Base-by-base conservation (phyloP, 164 flowering plant genomes). In the Malania oleifera region DNA sequence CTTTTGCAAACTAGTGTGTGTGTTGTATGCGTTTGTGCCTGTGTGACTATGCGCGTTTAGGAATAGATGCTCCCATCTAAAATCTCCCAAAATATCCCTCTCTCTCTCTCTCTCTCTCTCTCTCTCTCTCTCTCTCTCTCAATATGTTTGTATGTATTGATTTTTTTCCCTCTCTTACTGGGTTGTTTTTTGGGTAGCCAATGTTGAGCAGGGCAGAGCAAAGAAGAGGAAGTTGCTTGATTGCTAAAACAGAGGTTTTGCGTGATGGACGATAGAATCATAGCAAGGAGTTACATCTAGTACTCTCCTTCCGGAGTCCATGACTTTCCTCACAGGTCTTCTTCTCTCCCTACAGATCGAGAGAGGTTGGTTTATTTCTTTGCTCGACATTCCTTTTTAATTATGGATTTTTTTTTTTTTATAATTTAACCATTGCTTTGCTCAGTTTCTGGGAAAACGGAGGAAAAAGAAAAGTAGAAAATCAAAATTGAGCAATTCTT, bases 211-310 rank as follows among this genome's bases (percentile, higher is more conserved):
- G 44, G 11, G 19, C 0, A 22, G 44, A 54, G 28, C 18, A 35
- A n/a, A n/a, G n/a, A n/a, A n/a, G n/a, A n/a, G n/a, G n/a, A n/a
- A 22, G 19, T 13, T 23, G 9, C 9, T 31, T 31, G 35, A 31
- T 22, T 23, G 4, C 8, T 19, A 7, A 13, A 35, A 0, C 11
- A 37, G 49, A 23, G 45, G 6, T 31, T 31, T 31, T 43, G 19
- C 45, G 35, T 49, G 75, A 83, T 87, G 96, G 91, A 80, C 57
- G 86, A 82, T 54, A 81, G 89, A 67, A 83, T 80, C 28, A 79
- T 74, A 35, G 73, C 86, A 7, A 86, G 87, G 25, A 82, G 86
- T 76, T 85, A 67, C 72, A 80, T 85, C 61, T 91, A 87, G 71
- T 85, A 78, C 71, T 81, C 91, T 24, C 79, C 85, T 27, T 77